These are phyloP conservation scores for Eutypa lata DNA, from an alignment of 2,329 filamentous ascomycete genomes.

Conservation along the genomic window DNA sequence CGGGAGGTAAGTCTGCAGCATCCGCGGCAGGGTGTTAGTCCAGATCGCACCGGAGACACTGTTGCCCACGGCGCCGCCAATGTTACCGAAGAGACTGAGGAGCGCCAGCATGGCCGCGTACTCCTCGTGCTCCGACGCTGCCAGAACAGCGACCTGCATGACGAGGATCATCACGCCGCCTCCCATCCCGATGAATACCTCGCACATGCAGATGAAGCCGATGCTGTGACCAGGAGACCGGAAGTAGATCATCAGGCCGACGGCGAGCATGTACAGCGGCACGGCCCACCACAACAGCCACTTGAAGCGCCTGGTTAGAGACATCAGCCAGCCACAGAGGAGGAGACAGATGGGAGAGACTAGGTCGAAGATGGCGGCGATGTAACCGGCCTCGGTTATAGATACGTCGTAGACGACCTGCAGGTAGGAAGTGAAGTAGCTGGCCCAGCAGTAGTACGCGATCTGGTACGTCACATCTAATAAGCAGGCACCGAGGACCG, in stretches of 20 bases:
- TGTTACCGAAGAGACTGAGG: conserved; percentile 50
- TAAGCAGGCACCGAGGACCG: conserved; percentile 40
- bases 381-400: conserved; percentile 31
- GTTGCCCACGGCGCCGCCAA: conserved; percentile 54
- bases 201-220: conserved; percentile 51
- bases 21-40: conserved; percentile 50
- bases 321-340: conserved; percentile 43
- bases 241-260: conserved; percentile 53
- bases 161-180: conserved; percentile 54
- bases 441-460: conserved; percentile 50
- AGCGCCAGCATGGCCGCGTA: conserved; percentile 54
- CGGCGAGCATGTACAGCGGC: conserved; percentile 47
- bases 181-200: conserved; percentile 52
- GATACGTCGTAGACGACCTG: conserved; percentile 34
- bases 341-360: conserved; percentile 41
- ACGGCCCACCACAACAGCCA: conserved; percentile 33
- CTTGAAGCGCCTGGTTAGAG: conserved; percentile 46
- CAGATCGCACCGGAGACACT: conserved; percentile 60
- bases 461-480: conserved; percentile 39
- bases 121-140: conserved; percentile 51
- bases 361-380: conserved; percentile 36
- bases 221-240: conserved; percentile 46
- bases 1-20: conserved; percentile 45
- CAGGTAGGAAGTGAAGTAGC: conserved; percentile 51
- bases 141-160: conserved; percentile 55